Base-by-base conservation (phyloP, 208 protist genomes). In the Wallacemonas sp. region DNA sequence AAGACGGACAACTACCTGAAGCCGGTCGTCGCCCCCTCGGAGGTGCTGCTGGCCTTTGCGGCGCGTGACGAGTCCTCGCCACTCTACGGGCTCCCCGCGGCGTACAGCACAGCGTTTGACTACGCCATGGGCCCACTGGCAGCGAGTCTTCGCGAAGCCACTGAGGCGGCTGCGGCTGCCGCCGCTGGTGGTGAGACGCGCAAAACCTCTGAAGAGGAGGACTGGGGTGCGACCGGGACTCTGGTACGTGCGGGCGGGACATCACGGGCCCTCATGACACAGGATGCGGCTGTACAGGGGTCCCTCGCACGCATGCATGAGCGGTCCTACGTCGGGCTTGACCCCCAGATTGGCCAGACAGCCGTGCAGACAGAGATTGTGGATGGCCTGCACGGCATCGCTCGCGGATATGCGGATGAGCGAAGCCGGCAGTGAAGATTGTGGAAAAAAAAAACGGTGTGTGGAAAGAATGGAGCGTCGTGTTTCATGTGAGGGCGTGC, bases 1-100 rank as follows among this genome's bases (percentile, higher is more conserved):
- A 93, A 95, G 56, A 56, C 69, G 0, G 85, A 94, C 66, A 70
- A 78, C 46, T 97, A 87, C 74, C 55, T 91, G 48, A 96, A 96
- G 71, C 86, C 89, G 14, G 74, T 97, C 30, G 86, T 97, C n/a
- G 86, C 88, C 0, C 94, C 94, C 0, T 72, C 83, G 1, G 94
- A 97, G 78, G 75, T 97, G 36, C 62, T 95, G 6, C 64, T 94
- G 19, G 91, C 93, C 1, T 75, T 97, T 12, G 69, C 70, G 26
- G 72, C 70, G 23, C 26, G 63, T 5, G 68, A 72, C 26, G 67
- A 70, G 30, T 16, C 14, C 38, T 57, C 27, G 1, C 36, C 29
- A 19, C 72, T 78, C 33, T 90, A 87, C 60, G 83, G 82, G 34
- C 73, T 85, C 49, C 80, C 75, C 1, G 80, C 82, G 1, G 73